Evolutionary conservation across 768 basidiomycete species (phyloP).

Genomic region (Daedaleopsis sinensis): DNA sequence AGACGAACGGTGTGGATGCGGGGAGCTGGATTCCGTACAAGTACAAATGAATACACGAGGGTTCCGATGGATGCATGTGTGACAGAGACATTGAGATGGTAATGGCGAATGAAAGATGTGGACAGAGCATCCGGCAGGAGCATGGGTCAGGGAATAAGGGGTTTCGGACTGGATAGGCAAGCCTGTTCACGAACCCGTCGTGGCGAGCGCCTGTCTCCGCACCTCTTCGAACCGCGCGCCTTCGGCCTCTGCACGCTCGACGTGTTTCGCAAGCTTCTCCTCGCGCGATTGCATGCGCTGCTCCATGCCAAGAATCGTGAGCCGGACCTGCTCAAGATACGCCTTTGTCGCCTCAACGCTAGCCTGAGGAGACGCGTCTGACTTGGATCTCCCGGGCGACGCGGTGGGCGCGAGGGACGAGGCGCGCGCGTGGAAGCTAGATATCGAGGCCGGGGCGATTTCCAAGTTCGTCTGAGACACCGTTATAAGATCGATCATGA

Average conservation of each 20-base stretch:
- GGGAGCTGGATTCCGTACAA: constrained; percentile 9
- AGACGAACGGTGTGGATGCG: neutral
- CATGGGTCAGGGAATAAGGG: neutral
- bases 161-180: neutral
- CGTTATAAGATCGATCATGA: neutral
- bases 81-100: neutral
- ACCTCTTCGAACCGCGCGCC: constrained; percentile 54
- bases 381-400: neutral
- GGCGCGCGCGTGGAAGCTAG: constrained; percentile 31
- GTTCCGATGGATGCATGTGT: neutral
- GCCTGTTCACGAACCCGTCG: constrained; percentile 5
- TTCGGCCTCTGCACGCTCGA: constrained; percentile 64
- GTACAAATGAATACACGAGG: constrained; percentile 10
- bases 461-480: constrained; percentile 36
- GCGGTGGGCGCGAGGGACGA: constrained; percentile 18
- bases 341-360: constrained; percentile 48
- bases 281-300: constrained; percentile 67
- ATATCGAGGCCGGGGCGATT: constrained; percentile 39
- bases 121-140: neutral
- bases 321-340: constrained; percentile 68
- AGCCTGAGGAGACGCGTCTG: constrained; percentile 15
- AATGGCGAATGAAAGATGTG: neutral
- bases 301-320: constrained; percentile 76
- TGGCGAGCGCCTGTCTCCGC: constrained; percentile 40
- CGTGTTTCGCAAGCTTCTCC: constrained; percentile 58